phyloP scores from a whole-genome alignment of 768 basidiomycete genomes.

The Russula vinacea region DNA sequence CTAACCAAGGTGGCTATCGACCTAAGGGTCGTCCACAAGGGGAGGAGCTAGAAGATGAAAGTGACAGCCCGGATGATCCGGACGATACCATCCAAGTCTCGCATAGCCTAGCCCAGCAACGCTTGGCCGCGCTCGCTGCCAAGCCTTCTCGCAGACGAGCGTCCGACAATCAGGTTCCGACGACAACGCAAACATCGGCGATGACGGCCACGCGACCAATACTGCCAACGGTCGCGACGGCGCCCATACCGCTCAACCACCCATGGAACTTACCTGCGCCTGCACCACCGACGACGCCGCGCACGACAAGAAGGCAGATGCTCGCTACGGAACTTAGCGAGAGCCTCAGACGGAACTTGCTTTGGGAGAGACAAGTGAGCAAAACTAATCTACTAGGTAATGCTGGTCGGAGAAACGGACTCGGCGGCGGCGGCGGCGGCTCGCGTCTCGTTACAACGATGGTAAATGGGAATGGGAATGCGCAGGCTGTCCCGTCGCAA shows the following conservation, averaged over 20 bases:
- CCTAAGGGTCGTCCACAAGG: slow-evolving; percentile 64
- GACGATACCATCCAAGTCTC: slow-evolving; percentile 56
- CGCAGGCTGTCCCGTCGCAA: slow-evolving; percentile 33
- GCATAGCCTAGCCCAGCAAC: slow-evolving; percentile 66
- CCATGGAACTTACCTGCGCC: slow-evolving; percentile 73
- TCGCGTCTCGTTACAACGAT: slow-evolving; percentile 39
- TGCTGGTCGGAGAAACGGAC: slow-evolving; percentile 34
- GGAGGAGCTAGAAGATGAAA: slow-evolving; percentile 64
- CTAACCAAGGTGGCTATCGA: slow-evolving; percentile 45
- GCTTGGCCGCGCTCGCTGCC: slow-evolving; percentile 52
- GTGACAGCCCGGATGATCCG: slow-evolving; percentile 50
- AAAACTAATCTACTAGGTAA: slow-evolving; percentile 46
- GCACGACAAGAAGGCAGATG: slow-evolving; percentile 83
- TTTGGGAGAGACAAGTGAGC: slow-evolving; percentile 77
- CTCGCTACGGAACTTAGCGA: slow-evolving; percentile 82
- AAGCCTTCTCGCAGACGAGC: slow-evolving; percentile 41
- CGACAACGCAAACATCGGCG: slow-evolving; percentile 17
- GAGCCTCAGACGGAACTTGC: slow-evolving; percentile 70
- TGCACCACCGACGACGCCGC: slow-evolving; percentile 70
- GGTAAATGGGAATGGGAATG: slow-evolving; percentile 20
- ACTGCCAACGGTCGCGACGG: slow-evolving; percentile 41
- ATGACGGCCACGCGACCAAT: slow-evolving; percentile 26
- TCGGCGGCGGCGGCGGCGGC: slow-evolving; percentile 31
- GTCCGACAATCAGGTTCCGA: slow-evolving; percentile 35
- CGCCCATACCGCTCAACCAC: slow-evolving; percentile 57